phyloP scores from a whole-genome alignment of 352 stramenopile species.

The Globisporangium radiosum region DNA sequence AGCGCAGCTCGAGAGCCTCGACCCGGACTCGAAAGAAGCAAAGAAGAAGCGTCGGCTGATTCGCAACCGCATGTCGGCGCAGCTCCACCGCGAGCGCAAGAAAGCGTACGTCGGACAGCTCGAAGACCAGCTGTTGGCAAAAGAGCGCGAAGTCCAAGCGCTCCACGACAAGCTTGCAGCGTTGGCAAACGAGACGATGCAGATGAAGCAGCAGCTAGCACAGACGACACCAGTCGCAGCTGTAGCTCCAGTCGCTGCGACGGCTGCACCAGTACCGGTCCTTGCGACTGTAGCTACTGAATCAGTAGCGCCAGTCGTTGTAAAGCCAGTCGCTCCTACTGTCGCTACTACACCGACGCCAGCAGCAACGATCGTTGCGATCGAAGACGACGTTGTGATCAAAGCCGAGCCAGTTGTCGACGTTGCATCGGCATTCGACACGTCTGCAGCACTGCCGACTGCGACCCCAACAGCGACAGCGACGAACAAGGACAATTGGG shows the following conservation, averaged over 20 bases:
- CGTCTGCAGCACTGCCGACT: constrained; percentile 19
- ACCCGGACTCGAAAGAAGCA: constrained; percentile 84
- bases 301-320: not conserved
- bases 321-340: too few relatives aligned
- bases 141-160: constrained; percentile 68
- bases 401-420: constrained; percentile 44
- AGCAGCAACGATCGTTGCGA: constrained; percentile 4
- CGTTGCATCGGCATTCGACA: constrained; percentile 18
- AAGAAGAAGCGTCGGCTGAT: constrained; percentile 88
- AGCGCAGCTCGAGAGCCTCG: constrained; percentile 72
- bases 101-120: constrained; percentile 85
- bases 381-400: constrained; percentile 34
- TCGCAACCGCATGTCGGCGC: constrained; percentile 84
- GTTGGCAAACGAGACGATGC: constrained; percentile 54
- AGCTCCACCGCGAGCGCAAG: constrained; percentile 84
- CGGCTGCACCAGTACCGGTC: not conserved
- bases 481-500: constrained; percentile 33
- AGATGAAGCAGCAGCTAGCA: constrained; percentile 50
- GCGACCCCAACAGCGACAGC: constrained; percentile 13
- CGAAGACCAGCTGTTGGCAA: constrained; percentile 76
- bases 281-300: not conserved
- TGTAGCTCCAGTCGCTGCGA: not conserved
- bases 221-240: too few relatives aligned
- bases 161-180: constrained; percentile 72
- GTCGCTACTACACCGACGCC: not conserved